Evolutionary conservation across 169 alveolate species (phyloP).

Genomic region (Babesia divergens): DNA sequence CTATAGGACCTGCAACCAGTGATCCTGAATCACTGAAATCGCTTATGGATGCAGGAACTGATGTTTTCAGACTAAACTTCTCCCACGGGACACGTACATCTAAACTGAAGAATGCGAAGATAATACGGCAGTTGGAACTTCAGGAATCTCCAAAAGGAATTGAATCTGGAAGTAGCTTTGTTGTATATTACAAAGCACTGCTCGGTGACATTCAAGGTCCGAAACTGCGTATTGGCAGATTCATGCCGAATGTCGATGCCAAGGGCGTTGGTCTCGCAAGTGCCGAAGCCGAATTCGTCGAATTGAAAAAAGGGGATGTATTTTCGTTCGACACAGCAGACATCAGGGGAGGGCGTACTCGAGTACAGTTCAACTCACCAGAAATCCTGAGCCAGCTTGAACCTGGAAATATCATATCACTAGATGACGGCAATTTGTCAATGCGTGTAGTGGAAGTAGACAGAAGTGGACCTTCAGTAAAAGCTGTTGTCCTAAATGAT

Average conservation of each 20-base stretch:
- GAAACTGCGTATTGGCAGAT: conserved; percentile 75
- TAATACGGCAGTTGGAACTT: conserved; percentile 68
- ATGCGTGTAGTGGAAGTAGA: conserved; percentile 61
- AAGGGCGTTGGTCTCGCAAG: conserved; percentile 20
- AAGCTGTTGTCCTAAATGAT: conserved; percentile 67
- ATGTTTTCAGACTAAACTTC: conserved; percentile 77
- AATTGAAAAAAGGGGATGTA: conserved; percentile 72
- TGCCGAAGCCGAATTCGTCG: conserved; percentile 68
- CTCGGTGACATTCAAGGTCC: conserved; percentile 83
- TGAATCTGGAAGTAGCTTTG: conserved; percentile 2
- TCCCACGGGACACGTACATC: conserved; percentile 74
- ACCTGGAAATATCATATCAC: conserved; percentile 67
- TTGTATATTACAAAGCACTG: conserved; percentile 33
- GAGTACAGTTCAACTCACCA: conserved; percentile 71
- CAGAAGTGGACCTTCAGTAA: conserved; percentile 50
- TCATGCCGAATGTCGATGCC: conserved; percentile 72
- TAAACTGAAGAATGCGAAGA: conserved; percentile 51
- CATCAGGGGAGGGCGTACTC: conserved; percentile 54
- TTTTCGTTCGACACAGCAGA: conserved; percentile 71
- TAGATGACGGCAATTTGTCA: conserved; percentile 76
- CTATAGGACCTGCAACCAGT: conserved; percentile 78
- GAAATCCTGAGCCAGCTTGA: conserved; percentile 66
- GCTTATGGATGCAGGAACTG: conserved; percentile 75
- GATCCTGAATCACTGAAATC: conserved; percentile 61
- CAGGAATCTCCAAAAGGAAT: conserved; percentile 50